These are phyloP conservation scores for Lactifluus piperatus DNA, from an alignment of 768 basidiomycete species.

Conservation along the genomic window DNA sequence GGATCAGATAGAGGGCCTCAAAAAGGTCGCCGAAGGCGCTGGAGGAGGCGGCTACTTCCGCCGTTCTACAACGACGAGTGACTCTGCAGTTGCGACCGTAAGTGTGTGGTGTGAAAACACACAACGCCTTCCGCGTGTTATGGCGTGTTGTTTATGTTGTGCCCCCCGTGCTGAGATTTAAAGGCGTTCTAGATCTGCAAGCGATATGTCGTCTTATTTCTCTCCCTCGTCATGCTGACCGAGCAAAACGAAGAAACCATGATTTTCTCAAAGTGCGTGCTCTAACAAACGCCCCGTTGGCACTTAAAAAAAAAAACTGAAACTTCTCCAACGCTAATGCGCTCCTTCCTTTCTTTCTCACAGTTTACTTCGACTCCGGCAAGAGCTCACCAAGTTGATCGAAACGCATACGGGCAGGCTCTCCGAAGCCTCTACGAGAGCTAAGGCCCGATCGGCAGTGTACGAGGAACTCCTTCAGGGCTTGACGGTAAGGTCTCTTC, in stretches of 20 bases:
- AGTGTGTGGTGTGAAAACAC: no score
- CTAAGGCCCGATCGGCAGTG: conserved; percentile 59
- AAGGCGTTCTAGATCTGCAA: conserved; percentile 75
- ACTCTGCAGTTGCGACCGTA: conserved; percentile 55
- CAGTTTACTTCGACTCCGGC: conserved; percentile 78
- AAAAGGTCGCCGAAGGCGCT: conserved; percentile 71
- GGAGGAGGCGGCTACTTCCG: conserved; percentile 54
- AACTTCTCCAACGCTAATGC: neutral
- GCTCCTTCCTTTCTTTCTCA: neutral
- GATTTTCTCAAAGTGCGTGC: conserved; percentile 87
- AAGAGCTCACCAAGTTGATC: conserved; percentile 74
- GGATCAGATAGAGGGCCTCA: conserved; percentile 73
- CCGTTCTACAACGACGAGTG: conserved; percentile 54
- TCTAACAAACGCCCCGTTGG: no score
- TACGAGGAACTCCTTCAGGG: conserved; percentile 73
- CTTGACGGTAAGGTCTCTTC: conserved; percentile 53
- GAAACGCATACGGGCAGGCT: conserved; percentile 61
- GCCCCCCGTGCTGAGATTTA: no score
- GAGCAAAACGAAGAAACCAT: conserved; percentile 87
- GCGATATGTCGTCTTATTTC: conserved; percentile 76
- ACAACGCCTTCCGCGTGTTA: neutral
- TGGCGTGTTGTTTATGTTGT: no score
- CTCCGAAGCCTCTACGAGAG: conserved; percentile 48
- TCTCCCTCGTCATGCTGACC: conserved; percentile 71
- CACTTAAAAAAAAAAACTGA: no score